Percentiles rank a stretch among this genome's conserved stretches.
phyloP scores from a whole-genome alignment of 768 basidiomycete genomes.

The Rhodotorula diobovata region DNA sequence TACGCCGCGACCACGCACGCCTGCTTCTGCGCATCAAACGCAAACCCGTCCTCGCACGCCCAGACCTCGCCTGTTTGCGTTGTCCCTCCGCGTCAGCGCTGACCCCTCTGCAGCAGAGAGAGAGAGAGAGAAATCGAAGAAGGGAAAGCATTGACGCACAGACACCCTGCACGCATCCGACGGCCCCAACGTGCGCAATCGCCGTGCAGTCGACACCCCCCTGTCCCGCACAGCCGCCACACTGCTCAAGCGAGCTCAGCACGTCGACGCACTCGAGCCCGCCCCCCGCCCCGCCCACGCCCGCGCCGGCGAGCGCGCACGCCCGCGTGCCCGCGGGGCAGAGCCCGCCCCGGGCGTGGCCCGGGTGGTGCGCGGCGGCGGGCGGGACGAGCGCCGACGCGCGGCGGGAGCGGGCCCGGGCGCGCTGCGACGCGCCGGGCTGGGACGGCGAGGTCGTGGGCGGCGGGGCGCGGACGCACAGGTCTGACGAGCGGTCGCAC shows the following conservation, averaged over 20 bases:
- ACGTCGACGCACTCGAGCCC: slow-evolving; percentile 35
- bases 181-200: slow-evolving; percentile 16
- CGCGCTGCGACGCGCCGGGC: slow-evolving; percentile 1
- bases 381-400: too few relatives aligned
- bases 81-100: too few relatives aligned
- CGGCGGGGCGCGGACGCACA: not conserved
- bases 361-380: too few relatives aligned
- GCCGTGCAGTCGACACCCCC: slow-evolving; percentile 34
- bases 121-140: not conserved
- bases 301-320: slow-evolving; percentile 6
- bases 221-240: slow-evolving; percentile 18
- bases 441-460: too few relatives aligned
- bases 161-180: slow-evolving; percentile 11
- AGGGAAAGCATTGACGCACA: too few relatives aligned
- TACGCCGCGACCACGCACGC: slow-evolving; percentile 9
- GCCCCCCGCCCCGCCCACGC: not conserved
- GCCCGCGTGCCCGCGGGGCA: slow-evolving; percentile 25
- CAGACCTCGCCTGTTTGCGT: slow-evolving; percentile 7
- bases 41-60: slow-evolving; percentile 24
- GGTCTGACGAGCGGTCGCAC: not conserved
- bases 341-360: not conserved
- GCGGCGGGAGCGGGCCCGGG: not conserved
- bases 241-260: slow-evolving; percentile 25
- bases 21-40: not conserved
- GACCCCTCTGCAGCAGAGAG: not conserved